Percentiles rank a stretch among this genome's conserved stretches.
Evolutionary conservation across 805 yeast species (phyloP).

Genomic region (Metschnikowia orientalis): DNA sequence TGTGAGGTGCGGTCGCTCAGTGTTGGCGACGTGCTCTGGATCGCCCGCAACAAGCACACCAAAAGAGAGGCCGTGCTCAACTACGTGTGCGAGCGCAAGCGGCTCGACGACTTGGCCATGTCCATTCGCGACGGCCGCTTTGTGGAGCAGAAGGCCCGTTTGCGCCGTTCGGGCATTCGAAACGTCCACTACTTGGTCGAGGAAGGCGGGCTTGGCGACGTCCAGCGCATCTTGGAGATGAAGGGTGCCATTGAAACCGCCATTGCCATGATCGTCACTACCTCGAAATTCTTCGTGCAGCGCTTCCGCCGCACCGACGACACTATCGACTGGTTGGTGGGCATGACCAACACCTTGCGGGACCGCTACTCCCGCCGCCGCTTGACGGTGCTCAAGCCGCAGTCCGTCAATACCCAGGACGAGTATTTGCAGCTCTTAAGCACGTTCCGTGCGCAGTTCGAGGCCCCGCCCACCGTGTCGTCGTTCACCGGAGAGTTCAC

Average conservation of each 20-base stretch:
- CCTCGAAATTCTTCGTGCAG: conserved; percentile 61
- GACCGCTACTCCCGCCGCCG: conserved; percentile 33
- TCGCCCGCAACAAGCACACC: conserved; percentile 62
- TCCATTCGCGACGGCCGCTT: conserved; percentile 88
- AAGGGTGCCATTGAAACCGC: conserved; percentile 72
- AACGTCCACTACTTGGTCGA: conserved; percentile 77
- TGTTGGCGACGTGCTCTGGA: conserved; percentile 88
- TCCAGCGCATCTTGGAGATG: conserved; percentile 36
- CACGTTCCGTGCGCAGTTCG: conserved; percentile 44
- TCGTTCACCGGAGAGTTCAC: too few relatives aligned
- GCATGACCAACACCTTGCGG: conserved; percentile 43
- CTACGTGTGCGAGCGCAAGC: conserved; percentile 83
- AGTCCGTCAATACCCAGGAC: conserved; percentile 44
- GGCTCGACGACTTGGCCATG: conserved; percentile 77
- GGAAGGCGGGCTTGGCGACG: conserved; percentile 51
- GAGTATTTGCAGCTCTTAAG: conserved; percentile 44
- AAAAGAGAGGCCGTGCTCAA: conserved; percentile 67
- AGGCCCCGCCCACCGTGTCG: conserved; percentile 19
- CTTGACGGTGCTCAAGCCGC: conserved; percentile 50
- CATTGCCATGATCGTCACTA: conserved; percentile 62
- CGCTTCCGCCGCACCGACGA: conserved; percentile 70
- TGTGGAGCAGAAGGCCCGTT: conserved; percentile 77
- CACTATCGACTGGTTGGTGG: conserved; percentile 57
- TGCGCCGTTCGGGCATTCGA: conserved; percentile 62
- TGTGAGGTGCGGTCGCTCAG: conserved; percentile 57